phyloP scores from a whole-genome alignment of 75 land plant species.

The Selaginella moellendorffii region DNA sequence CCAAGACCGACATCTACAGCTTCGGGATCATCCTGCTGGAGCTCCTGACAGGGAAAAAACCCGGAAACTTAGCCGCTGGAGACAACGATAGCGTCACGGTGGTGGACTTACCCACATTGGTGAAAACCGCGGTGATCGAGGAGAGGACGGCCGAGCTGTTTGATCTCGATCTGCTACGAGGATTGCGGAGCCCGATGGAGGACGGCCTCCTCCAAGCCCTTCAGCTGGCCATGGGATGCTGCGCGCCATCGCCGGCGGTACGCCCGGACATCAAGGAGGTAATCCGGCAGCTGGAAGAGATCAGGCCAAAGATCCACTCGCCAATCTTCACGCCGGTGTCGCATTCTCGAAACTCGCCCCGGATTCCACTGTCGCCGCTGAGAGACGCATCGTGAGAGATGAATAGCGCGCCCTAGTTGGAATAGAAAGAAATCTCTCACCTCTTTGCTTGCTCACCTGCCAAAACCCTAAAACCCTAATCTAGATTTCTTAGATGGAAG shows the following conservation, averaged over 20 bases:
- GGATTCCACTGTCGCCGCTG: background rate
- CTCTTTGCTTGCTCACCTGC: too few relatives aligned
- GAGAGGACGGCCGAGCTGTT: slow-evolving; percentile 36
- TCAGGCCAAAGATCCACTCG: slow-evolving; percentile 54
- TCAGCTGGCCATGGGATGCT: slow-evolving; percentile 76
- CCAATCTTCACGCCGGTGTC: slow-evolving; percentile 51
- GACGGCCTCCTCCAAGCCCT: slow-evolving; percentile 41
- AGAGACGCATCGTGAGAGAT: too few relatives aligned
- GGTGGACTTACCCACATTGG: slow-evolving; percentile 31
- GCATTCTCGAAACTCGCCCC: background rate
- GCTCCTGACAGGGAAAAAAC: slow-evolving; percentile 26
- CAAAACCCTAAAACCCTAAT: too few relatives aligned
- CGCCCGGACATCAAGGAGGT: slow-evolving; percentile 52
- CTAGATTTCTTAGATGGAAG: too few relatives aligned
- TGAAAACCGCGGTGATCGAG: slow-evolving; percentile 44
- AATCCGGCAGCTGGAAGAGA: slow-evolving; percentile 49
- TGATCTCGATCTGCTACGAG: slow-evolving; percentile 29
- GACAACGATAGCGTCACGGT: background rate
- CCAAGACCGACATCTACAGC: slow-evolving; percentile 57
- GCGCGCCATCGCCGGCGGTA: slow-evolving; percentile 51
- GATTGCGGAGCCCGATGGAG: slow-evolving; percentile 35
- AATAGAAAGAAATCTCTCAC: too few relatives aligned
- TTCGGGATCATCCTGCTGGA: slow-evolving; percentile 67
- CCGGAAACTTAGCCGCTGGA: background rate
- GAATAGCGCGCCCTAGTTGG: too few relatives aligned